Base-by-base conservation (phyloP, 2,329 filamentous ascomycete genomes). In the Grosmannia serpens region DNA sequence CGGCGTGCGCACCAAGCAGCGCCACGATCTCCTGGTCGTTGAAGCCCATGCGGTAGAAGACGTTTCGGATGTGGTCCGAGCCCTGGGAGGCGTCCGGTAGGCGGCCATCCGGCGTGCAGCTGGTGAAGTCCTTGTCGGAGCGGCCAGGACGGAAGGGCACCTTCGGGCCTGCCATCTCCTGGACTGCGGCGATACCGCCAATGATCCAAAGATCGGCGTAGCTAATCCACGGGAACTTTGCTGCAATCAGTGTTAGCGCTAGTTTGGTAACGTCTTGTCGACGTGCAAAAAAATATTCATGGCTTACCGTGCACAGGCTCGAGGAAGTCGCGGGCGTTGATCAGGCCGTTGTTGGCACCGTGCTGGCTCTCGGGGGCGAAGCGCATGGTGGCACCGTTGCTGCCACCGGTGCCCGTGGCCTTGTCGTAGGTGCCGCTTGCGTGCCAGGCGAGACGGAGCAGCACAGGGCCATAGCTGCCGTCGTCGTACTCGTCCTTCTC, bases 171-270 rank as follows among this genome's bases (percentile, higher is more conserved):
- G 91, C 84, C 86, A 96, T 92, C 77, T 99, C 92, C 77, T 97
- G 92, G 71, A 97, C 85, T 65, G 91, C 89, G 70, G 79, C 83
- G 64, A 94, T 85, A 69, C 90, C 94, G 57, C 75, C 86, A 59
- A 99, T 84, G 62, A 94, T 97, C 94, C 92, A 97, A 65, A 99
- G 86, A 71, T 99, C 92, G 17, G 91, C 95, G 82, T 96, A 95
- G 62, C 82, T 81, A 75, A 97, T 96, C 94, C 92, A 97, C 56
- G 92, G 91, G 82, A 89, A 91, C 74, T 91, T 85, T 65, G 79
- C 82, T 83, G 64, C 62, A 44, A 44, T n/a, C 20, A 7, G 20
- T 20, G 35, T 67, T 61, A 38, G 22, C 61, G 65, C 66, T 53
- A 66, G 65, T 15, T 4, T 5, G n/a, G 13, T 1, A 55, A 26